Evolutionary conservation across 148 eudicot species (phyloP), one percentile per base, ranked within the genome.

Genomic region (Vaccinium corymbosum): DNA sequence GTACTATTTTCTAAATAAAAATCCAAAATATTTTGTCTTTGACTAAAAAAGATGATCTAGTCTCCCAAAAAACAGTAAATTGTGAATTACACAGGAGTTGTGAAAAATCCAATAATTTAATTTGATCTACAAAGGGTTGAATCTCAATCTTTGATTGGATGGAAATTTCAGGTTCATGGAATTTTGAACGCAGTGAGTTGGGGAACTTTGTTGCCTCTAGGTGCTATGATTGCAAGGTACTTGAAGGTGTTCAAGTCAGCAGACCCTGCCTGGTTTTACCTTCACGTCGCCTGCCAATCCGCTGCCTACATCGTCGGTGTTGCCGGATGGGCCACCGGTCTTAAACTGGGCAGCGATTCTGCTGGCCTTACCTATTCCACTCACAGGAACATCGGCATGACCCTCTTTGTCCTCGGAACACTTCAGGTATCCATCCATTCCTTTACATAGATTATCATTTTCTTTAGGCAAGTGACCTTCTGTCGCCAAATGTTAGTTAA

Each of bases 211-310:
- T 48, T 92, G 89, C 94, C 94, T 4, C 8, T 92, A 14, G 94
- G 94, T 4, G 94, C 88, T 0, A 81, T 90, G 72, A 74, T 79
- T 53, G 92, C 94, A 0, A 87, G 94, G 82, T 92, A 90, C 82
- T 25, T 92, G 85, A 88, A 87, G 80, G 90, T 89, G 79, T 92
- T 92, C 88, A 86, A 89, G 76, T 48, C 88, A 6, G 93, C 91
- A 0, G 86, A 92, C 72, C 94, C 94, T 9, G 90, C 90, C 0
- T 92, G 94, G 94, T 92, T 92, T 76, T 92, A 92, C 89, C 53
- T 92, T 1, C 94, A 92, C 81, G 79, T 89, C 0, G 29, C 87
- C 0, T 90, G 92, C 84, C 94, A 92, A 61, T 55, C 82, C 6
- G 82, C 91, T 0, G 94, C 91, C 64, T 92, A 92, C 81, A 72